A percentile compares a stretch with the other conserved stretches of the same genome.
Evolutionary conservation across 306 rosid genomes (phyloP).

Genomic region (Cyamopsis tetragonoloba): DNA sequence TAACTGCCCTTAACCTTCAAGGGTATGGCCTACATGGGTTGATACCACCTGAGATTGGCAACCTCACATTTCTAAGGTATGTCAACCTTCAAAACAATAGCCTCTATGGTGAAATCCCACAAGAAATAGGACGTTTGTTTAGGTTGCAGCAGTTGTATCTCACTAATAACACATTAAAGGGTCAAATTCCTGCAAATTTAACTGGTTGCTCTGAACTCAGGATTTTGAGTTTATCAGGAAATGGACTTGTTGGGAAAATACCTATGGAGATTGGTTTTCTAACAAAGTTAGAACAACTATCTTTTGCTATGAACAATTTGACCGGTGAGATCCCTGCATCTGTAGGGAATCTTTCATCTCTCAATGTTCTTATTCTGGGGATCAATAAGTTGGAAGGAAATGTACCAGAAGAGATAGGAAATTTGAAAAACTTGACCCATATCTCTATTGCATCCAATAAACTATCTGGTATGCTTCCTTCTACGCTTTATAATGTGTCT

Average conservation of each 20-base stretch:
- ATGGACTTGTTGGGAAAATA: constrained; percentile 31
- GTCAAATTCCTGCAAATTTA: constrained; percentile 42
- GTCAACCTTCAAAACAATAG: constrained; percentile 36
- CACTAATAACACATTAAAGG: constrained; percentile 27
- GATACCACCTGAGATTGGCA: constrained; percentile 41
- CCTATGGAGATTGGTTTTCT: constrained; percentile 28
- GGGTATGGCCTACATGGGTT: constrained; percentile 29
- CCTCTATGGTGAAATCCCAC: constrained; percentile 33
- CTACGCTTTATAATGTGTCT: constrained; percentile 35
- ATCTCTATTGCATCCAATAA: neutral
- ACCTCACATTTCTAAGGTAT: constrained; percentile 36
- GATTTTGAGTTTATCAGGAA: neutral
- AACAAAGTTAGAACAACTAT: constrained; percentile 4
- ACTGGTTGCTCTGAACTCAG: constrained; percentile 24
- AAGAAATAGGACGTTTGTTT: constrained; percentile 29
- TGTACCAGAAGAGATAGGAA: constrained; percentile 33
- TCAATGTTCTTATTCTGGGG: neutral
- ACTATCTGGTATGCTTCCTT: constrained; percentile 37
- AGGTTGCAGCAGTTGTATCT: constrained; percentile 27
- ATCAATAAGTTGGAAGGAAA: constrained; percentile 22
- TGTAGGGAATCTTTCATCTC: constrained; percentile 38
- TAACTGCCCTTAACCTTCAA: constrained; percentile 23
- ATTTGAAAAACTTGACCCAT: neutral
- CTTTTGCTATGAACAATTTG: constrained; percentile 13
- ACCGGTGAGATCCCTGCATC: constrained; percentile 39